Evolutionary conservation across 768 basidiomycete genomes (phyloP).

Genomic region (Candolleomyces efflorescens): DNA sequence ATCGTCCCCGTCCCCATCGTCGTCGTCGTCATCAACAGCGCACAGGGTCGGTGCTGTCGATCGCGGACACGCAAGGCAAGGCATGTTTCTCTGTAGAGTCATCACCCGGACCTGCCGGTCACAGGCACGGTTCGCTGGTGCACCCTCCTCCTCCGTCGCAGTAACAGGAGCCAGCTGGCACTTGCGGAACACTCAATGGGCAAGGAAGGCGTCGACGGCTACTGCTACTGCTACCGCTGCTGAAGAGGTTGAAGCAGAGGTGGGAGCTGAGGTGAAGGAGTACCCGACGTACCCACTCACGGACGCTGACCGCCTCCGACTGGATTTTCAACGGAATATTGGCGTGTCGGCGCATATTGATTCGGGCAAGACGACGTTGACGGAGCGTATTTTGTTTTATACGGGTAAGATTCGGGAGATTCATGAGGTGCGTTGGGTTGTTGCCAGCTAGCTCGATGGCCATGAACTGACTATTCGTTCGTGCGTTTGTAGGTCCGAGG

Average conservation of each 20-base stretch:
- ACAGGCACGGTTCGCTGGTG: background rate
- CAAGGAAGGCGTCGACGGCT: slow-evolving; percentile 19
- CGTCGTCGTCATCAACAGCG: too few species aligned
- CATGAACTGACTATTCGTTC: too few species aligned
- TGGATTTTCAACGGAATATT: slow-evolving; percentile 86
- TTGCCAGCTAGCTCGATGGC: slow-evolving; percentile 1
- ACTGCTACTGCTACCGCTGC: slow-evolving; percentile 43
- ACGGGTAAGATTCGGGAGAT: slow-evolving; percentile 94
- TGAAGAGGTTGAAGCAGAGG: slow-evolving; percentile 16
- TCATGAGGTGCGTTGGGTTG: slow-evolving; percentile 71
- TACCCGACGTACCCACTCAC: slow-evolving; percentile 43
- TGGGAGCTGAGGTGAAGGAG: slow-evolving; percentile 14
- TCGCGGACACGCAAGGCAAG: too few species aligned
- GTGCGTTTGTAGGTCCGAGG: slow-evolving; percentile 70
- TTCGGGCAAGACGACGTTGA: slow-evolving; percentile 97
- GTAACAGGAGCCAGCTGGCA: slow-evolving; percentile 5
- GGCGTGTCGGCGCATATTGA: slow-evolving; percentile 96
- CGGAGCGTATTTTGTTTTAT: slow-evolving; percentile 93
- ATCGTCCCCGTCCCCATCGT: too few species aligned
- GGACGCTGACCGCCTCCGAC: slow-evolving; percentile 59
- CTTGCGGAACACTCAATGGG: background rate
- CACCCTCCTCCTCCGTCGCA: too few species aligned
- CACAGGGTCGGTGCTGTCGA: too few species aligned
- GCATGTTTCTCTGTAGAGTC: slow-evolving; percentile 9
- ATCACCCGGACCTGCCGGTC: slow-evolving; percentile 7